Base-by-base conservation (phyloP, 2,329 filamentous ascomycete genomes). In the Ceratocystis colombiana region DNA sequence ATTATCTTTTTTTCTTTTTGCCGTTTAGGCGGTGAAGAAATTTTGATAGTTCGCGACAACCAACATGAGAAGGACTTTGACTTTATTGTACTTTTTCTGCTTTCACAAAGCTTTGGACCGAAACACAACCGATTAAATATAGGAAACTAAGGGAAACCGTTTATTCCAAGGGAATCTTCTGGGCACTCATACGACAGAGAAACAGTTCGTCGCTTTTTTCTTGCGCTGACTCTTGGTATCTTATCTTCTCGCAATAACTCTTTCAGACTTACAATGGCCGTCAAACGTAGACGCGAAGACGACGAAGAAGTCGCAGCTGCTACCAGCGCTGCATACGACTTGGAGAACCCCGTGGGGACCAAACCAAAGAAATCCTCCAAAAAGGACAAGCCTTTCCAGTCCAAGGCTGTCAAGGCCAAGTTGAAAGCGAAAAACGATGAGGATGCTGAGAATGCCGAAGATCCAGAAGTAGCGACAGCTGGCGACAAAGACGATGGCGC, bases 301-400 rank as follows among this genome's bases (percentile, higher is more conserved):
- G 69, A 71, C 15, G 70, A 72, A 6, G 65, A 70, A 33, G 69
- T 68, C 44, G 70, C 68, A 44, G 69, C 67, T 20, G 70, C 69
- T 37, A 63, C 70, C 63, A 69, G 68, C 28, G 70, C 67, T 30
- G 68, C 68, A 28, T 64, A 64, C 65, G 68, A 66, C 59, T 68
- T 70, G 41, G 69, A 72, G 62, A 68, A 72, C 55, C 67, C 66
- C 30, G 69, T 70, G 68, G 71, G 72, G 68, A 67, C 68, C 59
- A 72, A 72, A 55, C 68, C 71, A 33, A 70, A 73, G 61, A 69
- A 66, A 69, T 68, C 46, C 68, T 46, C 65, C 28, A 66, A 70
- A 64, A 61, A 67, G 41, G 71, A 74, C 69, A 72, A 72, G 68
- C 68, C 71, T 64, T 46, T 48, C 45, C 45, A 63, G 45, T 63